Conservation (phyloP, 2,329 filamentous ascomycete species). For the Alternaria sp. region DNA sequence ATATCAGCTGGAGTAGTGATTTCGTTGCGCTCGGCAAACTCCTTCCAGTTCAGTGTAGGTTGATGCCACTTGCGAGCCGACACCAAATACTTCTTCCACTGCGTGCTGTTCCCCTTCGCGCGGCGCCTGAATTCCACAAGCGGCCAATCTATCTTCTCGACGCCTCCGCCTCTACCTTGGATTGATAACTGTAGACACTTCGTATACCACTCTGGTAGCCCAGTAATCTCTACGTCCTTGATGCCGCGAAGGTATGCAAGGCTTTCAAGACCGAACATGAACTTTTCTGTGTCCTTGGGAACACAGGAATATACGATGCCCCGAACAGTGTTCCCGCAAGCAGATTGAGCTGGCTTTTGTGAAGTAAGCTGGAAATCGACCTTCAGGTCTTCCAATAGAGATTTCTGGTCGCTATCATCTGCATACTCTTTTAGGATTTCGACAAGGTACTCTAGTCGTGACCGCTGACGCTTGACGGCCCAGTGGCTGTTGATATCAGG, state of each 20-base stretch:
- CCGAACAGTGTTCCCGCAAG: too few species aligned
- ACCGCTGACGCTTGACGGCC: slow-evolving; percentile 24
- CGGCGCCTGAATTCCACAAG: slow-evolving; percentile 15
- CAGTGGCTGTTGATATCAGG: slow-evolving; percentile 14
- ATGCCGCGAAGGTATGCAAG: slow-evolving; percentile 28
- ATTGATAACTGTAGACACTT: slow-evolving; percentile 31
- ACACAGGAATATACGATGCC: not conserved
- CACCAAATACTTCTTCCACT: slow-evolving; percentile 8
- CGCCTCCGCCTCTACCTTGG: slow-evolving; percentile 28
- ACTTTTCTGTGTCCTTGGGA: slow-evolving; percentile 3
- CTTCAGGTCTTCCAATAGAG: slow-evolving; percentile 24
- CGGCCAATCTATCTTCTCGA: slow-evolving; percentile 29
- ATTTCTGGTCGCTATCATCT: slow-evolving; percentile 24
- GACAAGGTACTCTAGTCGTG: slow-evolving; percentile 32
- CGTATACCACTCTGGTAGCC: slow-evolving; percentile 30
- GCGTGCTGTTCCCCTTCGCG: slow-evolving; percentile 7
- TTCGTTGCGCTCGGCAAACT: slow-evolving; percentile 32
- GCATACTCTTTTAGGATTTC: slow-evolving; percentile 29
- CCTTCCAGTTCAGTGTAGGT: slow-evolving; percentile 32
- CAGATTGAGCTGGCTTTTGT: not conserved
- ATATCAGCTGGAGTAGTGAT: slow-evolving; percentile 20
- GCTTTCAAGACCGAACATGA: slow-evolving; percentile 31
- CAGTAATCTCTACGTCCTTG: slow-evolving; percentile 21
- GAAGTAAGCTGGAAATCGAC: slow-evolving; percentile 7
- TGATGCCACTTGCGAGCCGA: slow-evolving; percentile 29